Evolutionary conservation across 208 protist species (phyloP), one percentile per base, ranked within the genome.

Genomic region (Trypanosoma caninum): DNA sequence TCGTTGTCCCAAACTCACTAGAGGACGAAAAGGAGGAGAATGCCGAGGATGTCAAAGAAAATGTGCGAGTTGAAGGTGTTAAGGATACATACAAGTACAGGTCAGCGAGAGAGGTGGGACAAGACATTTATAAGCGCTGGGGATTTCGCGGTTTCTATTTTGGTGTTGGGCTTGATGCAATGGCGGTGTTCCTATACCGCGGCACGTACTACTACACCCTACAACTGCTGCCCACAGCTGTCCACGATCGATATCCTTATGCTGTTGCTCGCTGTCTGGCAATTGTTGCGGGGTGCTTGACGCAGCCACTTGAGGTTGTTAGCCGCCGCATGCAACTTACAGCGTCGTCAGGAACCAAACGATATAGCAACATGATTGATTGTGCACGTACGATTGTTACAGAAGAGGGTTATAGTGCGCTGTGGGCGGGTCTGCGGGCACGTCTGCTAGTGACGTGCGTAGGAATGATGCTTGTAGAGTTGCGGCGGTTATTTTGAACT

Each of bases 231-330:
- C 62, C 62, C 1, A 46, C 73, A 2, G 40, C 68, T 22, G 55
- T 78, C 18, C 69, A 76, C 3, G 45, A 76, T 30, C 68, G 78
- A 40, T 74, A 90, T 69, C 80, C 82, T 18, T 78, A 80, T 67
- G 64, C 61, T 18, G 52, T 93, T 23, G 74, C 74, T 25, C 70
- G 82, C 20, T 57, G 51, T 10, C 65, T 90, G 27, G 80, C 83
- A 28, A 51, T 93, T 10, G 71, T 80, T 22, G 77, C 87, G 6
- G 77, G 84, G 33, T 58, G 79, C 41, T 20, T 81, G 7, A 85
- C 82, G 40, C 84, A 94, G 67, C 84, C 84, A 6, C 63, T 94
- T 57, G 87, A 94, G 63, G 87, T 94, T 51, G 55, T 89, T 28
- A 77, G 75, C 53, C 87, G 83, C 9, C 87, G 87, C 25, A 73